Base-by-base conservation (phyloP, 495 filamentous ascomycete species). In the Tuber calosporum region DNA sequence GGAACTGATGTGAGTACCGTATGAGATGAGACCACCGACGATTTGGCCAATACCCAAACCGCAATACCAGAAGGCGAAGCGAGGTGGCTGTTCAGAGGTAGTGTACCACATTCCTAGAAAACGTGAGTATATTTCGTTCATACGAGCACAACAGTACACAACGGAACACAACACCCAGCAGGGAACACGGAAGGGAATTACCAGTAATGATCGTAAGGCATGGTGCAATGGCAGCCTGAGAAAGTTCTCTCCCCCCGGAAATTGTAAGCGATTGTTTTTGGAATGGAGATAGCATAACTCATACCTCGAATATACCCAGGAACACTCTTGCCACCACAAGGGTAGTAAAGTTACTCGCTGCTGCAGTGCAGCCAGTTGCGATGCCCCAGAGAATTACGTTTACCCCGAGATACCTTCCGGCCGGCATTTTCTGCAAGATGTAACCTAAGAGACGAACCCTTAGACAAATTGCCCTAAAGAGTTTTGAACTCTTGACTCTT, bases 51-150 rank as follows among this genome's bases (percentile, higher is more conserved):
- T 72, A 0, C 89, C 90, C 42, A 90, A 85, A 7, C 88, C 89
- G 36, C 85, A 85, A 79, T 90, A 92, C 90, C 90, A 92, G 20
- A 88, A 83, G 5, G 86, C 86, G 34, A 90, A 89, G 20, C 90
- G 83, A 2, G 88, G 82, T 0, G 88, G 87, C 73, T 89, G 86
- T 78, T 91, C 89, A 1, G 85, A 83, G 17, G 87, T 85, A 0
- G 87, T 87, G 74, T 91, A 92, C 88, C 88, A 92, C 76, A 78
- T 82, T 82, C 84, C 72, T 83, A 84, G 30, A 81, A 84, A 69
- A 83, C 82, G 39, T 85, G 79, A 73, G 40, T 22, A 67, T 26
- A 38, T 48, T 70, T 71, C 43, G 41, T 22, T 69, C 0, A 7
- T 13, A 2, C 34, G 5, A 69, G 1, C n/a, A n/a, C n/a, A n/a